These are phyloP conservation scores for Lentinula lateritia DNA, from an alignment of 768 basidiomycete species.

Conservation along the genomic window DNA sequence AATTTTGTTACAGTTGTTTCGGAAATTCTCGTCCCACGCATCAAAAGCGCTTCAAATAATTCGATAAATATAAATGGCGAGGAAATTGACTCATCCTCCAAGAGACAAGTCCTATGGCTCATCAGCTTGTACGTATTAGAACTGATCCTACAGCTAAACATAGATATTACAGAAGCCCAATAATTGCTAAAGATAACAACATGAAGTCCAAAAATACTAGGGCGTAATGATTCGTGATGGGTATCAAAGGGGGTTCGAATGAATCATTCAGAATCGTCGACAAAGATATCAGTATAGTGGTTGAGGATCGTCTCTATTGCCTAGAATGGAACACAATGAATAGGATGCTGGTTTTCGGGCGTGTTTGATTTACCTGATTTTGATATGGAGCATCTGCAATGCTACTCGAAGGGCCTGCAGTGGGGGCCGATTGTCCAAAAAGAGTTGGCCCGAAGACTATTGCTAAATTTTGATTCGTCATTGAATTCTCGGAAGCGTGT, in stretches of 20 bases:
- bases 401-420: slow-evolving; percentile 34
- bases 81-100: too few relatives aligned
- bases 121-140: not conserved
- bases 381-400: slow-evolving; percentile 71
- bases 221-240: slow-evolving; percentile 2
- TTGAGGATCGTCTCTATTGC: slow-evolving; percentile 68
- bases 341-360: not conserved
- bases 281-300: slow-evolving; percentile 62
- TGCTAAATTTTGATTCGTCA: slow-evolving; percentile 89
- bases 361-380: slow-evolving; percentile 47
- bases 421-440: slow-evolving; percentile 59
- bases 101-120: too few relatives aligned
- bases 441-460: slow-evolving; percentile 99
- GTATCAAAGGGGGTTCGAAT: not conserved
- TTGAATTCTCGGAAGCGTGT: slow-evolving; percentile 75
- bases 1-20: too few relatives aligned
- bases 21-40: too few relatives aligned
- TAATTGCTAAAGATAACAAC: slow-evolving; percentile 12
- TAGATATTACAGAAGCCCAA: slow-evolving; percentile 1
- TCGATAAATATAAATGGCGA: too few relatives aligned
- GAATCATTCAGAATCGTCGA: slow-evolving; percentile 69
- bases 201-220: not conserved
- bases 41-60: too few relatives aligned
- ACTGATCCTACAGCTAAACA: not conserved
- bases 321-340: slow-evolving; percentile 31